Percentiles rank a stretch among this genome's conserved stretches.
These are phyloP conservation scores for Suillus lakei DNA, from an alignment of 768 basidiomycete species.

Conservation along the genomic window DNA sequence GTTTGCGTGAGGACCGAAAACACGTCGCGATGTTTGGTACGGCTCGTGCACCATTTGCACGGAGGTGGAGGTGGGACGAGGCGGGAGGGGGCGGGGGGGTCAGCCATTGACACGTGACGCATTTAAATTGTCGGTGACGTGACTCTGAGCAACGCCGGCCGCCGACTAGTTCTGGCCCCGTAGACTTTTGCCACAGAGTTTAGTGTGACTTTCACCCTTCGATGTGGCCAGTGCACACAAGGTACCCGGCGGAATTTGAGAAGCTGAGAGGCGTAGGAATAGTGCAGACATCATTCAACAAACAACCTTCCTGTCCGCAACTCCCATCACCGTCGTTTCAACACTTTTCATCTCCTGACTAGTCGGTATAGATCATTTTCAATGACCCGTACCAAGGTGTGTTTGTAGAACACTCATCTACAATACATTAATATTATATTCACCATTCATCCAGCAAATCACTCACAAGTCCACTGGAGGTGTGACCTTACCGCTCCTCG, in stretches of 20 bases:
- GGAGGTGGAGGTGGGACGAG: no score
- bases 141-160: no score
- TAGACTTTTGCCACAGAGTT: no score
- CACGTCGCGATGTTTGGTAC: no score
- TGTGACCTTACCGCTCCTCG: constrained; percentile 40
- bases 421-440: constrained; percentile 17
- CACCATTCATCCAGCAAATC: constrained; percentile 72
- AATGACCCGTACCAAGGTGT: constrained; percentile 92
- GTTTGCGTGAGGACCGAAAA: no score
- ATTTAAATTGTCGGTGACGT: no score
- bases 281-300: constrained; percentile 21
- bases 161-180: no score
- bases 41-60: no score
- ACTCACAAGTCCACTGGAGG: constrained; percentile 99
- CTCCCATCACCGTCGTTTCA: not conserved
- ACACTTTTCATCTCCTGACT: constrained; percentile 6
- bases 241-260: constrained; percentile 30
- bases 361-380: not conserved
- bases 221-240: constrained; percentile 36
- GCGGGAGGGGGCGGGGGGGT: no score
- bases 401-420: constrained; percentile 5
- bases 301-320: constrained; percentile 18
- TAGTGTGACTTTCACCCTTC: no score
- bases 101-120: no score
- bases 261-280: constrained; percentile 35